Base-by-base conservation (phyloP, 2,329 filamentous ascomycete species). In the Cordyceps sp. region DNA sequence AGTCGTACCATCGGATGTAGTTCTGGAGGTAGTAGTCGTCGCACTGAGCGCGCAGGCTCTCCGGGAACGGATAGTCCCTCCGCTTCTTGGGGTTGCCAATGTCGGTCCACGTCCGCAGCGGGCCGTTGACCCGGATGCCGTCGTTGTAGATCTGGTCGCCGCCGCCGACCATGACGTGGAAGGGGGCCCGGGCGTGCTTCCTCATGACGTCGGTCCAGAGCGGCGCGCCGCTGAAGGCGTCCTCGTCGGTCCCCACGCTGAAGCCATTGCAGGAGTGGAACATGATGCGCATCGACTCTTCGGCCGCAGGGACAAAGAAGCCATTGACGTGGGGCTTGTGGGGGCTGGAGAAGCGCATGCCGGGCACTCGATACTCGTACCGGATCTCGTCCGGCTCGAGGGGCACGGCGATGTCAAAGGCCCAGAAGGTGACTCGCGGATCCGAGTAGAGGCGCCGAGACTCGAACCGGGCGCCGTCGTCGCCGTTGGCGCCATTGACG, bases 191-290 rank as follows among this genome's bases (percentile, higher is more conserved):
- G 36, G 75, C 69, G 49, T 98, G 90, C 36, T 62, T 75, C 43
- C 92, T 80, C 42, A 86, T 54, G 9, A 96, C 86, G 49, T 98
- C 88, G 46, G 90, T 83, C 90, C 90, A 98, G 35, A 98, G 59
- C 5, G 83, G 83, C n/a, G 84, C 79, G 0, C 90, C 90, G 47
- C 80, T 88, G 61, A 85, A 93, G 26, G 78, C 76, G 31, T 82
- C 74, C 37, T 90, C 74, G 50, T 93, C 80, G 4, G 84, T 88
- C 33, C 79, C 81, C 25, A 90, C 68, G 42, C 81, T 88, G 60
- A 98, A 98, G 13, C 90, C 92, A 53, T 98, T 98, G 60, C 90
- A 94, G 35, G 83, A 93, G 60, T 94, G 81, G 57, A 94, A 98
- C 83, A 96, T 93, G 49, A 94, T 81, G 49, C 93, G 84, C 88